Evolutionary conservation across 2,329 filamentous ascomycete genomes (phyloP).

Genomic region (Salinomyces thailandicus): DNA sequence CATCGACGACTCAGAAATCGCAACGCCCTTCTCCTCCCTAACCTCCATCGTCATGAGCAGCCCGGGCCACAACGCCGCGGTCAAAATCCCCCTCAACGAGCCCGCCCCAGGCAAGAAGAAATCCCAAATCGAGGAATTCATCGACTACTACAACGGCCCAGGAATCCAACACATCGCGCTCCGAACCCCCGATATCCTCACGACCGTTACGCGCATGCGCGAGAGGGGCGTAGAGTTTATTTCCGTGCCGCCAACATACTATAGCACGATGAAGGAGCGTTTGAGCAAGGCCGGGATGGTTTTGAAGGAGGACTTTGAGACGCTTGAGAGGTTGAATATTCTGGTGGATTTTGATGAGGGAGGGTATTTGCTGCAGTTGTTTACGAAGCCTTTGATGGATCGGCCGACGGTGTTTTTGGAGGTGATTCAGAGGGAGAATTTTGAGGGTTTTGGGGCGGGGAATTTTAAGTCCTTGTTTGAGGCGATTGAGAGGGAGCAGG

Average conservation of each 20-base stretch:
- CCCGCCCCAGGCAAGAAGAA: conserved; percentile 82
- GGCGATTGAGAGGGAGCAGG: conserved; percentile 90
- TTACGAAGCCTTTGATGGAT: conserved; percentile 72
- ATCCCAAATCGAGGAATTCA: conserved; percentile 81
- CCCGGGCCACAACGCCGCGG: conserved; percentile 63
- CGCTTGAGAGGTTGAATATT: conserved; percentile 67
- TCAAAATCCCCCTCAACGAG: conserved; percentile 99
- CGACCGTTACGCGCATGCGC: conserved; percentile 64
- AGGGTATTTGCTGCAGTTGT: conserved; percentile 63
- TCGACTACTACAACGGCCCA: conserved; percentile 79
- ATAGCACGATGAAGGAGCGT: conserved; percentile 62
- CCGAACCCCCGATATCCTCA: conserved; percentile 68
- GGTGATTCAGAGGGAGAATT: conserved; percentile 87
- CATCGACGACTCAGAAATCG: conserved; percentile 86
- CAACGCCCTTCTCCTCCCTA: conserved; percentile 82
- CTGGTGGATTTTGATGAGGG: conserved; percentile 91
- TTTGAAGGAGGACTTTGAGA: conserved; percentile 70
- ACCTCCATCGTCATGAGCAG: conserved; percentile 86
- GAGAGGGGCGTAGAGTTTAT: conserved; percentile 92
- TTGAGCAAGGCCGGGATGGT: conserved; percentile 51
- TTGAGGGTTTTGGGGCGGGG: conserved; percentile 84
- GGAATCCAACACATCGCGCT: conserved; percentile 93
- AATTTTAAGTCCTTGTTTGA: conserved; percentile 96
- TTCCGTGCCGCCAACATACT: conserved; percentile 77
- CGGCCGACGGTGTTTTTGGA: conserved; percentile 91